These are phyloP conservation scores for Thelonectria discophora DNA, from an alignment of 2,329 filamentous ascomycete species.

Conservation along the genomic window DNA sequence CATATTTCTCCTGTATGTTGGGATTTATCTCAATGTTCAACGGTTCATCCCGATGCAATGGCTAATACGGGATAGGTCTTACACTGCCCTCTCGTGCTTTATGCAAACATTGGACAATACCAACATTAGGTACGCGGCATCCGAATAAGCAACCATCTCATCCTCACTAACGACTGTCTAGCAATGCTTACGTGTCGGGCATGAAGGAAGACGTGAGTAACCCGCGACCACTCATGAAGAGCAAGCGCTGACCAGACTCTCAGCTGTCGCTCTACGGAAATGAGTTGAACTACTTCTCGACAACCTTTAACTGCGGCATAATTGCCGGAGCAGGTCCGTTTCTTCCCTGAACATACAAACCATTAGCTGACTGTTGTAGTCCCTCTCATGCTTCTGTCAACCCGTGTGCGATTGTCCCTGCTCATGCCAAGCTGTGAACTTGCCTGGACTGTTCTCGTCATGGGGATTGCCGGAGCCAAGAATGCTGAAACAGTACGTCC, in stretches of 20 bases:
- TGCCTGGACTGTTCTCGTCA: slow-evolving; percentile 36
- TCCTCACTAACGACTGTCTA: not conserved
- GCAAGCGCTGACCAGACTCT: not conserved
- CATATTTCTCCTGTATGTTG: slow-evolving; percentile 18
- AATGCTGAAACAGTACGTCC: slow-evolving; percentile 32
- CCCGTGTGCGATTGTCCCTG: slow-evolving; percentile 40
- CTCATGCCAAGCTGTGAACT: slow-evolving; percentile 45
- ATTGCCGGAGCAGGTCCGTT: slow-evolving; percentile 25
- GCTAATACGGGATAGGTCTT: slow-evolving; percentile 3
- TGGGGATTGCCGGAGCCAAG: slow-evolving; percentile 40
- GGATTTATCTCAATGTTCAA: not conserved
- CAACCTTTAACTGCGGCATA: slow-evolving; percentile 26
- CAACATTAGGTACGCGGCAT: slow-evolving; percentile 11
- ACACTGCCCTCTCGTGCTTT: slow-evolving; percentile 24
- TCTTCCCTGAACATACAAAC: fast-evolving
- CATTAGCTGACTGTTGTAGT: slow-evolving; percentile 10
- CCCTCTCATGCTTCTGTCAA: slow-evolving; percentile 23
- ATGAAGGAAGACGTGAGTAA: slow-evolving; percentile 27
- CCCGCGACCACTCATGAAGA: too few relatives aligned
- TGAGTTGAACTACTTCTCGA: slow-evolving; percentile 26
- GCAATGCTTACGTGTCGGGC: slow-evolving; percentile 28
- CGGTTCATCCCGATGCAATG: too few relatives aligned
- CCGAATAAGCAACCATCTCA: not conserved
- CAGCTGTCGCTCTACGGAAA: slow-evolving; percentile 25
- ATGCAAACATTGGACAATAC: slow-evolving; percentile 27